Base-by-base conservation (phyloP, 148 eudicot species). In the Vaccinium corymbosum region DNA sequence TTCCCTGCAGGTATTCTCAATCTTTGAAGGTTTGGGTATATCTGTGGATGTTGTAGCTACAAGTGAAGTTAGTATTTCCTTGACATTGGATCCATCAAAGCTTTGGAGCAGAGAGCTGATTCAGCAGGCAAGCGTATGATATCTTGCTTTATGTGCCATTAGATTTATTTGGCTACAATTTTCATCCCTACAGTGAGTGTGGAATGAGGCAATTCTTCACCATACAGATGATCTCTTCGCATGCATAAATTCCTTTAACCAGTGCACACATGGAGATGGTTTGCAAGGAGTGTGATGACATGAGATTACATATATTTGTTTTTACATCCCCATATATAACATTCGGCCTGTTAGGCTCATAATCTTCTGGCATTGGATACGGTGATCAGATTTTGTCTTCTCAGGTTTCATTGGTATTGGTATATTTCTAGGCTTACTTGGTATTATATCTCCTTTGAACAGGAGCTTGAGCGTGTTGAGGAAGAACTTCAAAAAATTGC, bases 31-130 rank as follows among this genome's bases (percentile, higher is more conserved):
- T 82, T 85, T 97, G 84, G 98, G 95, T 76, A 97, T 94, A 85
- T 96, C 99, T 66, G 99, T 96, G 82, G 99, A 96, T 92, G 99
- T 94, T 72, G 97, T 97, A 61, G 99, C 99, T 62, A 97, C 99
- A 76, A 97, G 99, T 90, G 99, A 97, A 91, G 99, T 97, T 79
- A 97, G 99, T 86, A 93, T 94, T 77, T 97, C 99, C 48, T 89
- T 97, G 86, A 97, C 99, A 52, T 85, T 97, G 86, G 99, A 97
- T 87, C 98, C 99, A 66, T 93, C 99, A 15, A 97, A 97, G 91
- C 95, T 97, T 46, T 97, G 99, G 99, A 93, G 96, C 92, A 91
- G 99, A 87, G 98, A 97, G 86, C 90, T 95, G 77, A 93, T 97
- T 87, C 95, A 97, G 87, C 99, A 97, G 99, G 99, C 94, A 93